Conservation (phyloP, 306 rosid species). For the Quercus gilva region DNA sequence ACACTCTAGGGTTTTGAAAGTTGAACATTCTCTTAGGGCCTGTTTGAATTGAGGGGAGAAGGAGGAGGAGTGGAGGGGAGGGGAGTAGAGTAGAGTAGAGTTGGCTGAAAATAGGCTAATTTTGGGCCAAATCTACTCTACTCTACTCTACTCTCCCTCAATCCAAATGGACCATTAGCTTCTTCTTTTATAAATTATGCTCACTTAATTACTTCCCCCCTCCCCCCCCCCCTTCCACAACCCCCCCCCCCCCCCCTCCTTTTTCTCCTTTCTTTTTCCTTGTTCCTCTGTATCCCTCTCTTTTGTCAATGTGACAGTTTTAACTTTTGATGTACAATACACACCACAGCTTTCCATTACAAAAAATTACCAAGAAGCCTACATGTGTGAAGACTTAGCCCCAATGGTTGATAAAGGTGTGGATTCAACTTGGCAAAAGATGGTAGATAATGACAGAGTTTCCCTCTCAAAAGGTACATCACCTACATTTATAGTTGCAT, state of each 20-base stretch:
- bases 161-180: too few relatives aligned
- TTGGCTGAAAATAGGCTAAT: too few relatives aligned
- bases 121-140: too few relatives aligned
- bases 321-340: constrained; percentile 17
- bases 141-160: too few relatives aligned
- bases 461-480: constrained; percentile 51
- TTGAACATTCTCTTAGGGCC: too few relatives aligned
- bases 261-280: constrained; percentile 1
- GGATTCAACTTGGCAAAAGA: constrained; percentile 33
- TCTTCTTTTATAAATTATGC: background rate
- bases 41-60: too few relatives aligned
- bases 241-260: constrained; percentile 2
- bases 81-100: too few relatives aligned
- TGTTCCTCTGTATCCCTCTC: background rate
- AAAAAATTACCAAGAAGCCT: constrained; percentile 4
- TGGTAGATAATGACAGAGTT: constrained; percentile 4
- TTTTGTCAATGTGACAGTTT: constrained; percentile 2
- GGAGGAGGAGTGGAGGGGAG: too few relatives aligned
- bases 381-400: constrained; percentile 25
- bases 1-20: too few relatives aligned
- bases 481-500: background rate
- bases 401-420: constrained; percentile 38
- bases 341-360: constrained; percentile 42
- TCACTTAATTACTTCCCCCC: background rate
- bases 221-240: too few relatives aligned